Conservation (phyloP, 129 eudicot species). For the Dittrichia graveolens region DNA sequence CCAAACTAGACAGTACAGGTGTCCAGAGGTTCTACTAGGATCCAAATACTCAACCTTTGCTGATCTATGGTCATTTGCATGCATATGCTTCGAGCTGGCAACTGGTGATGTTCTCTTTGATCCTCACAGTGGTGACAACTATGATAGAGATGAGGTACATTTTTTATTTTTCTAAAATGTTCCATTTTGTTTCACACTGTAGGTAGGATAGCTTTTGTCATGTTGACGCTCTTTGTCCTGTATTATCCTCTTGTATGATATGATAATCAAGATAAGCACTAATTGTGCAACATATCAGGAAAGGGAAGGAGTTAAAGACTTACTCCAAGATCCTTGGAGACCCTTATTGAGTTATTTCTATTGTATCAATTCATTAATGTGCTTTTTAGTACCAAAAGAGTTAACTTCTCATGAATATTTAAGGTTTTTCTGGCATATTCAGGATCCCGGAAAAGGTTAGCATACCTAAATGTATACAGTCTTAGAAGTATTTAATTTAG, state of each 20-base stretch:
- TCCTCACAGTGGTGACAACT: slow-evolving; percentile 95
- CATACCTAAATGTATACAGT: no score
- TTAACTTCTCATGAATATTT: no score
- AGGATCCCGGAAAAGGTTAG: no score
- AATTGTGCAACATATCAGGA: slow-evolving; percentile 1
- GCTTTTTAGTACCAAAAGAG: no score
- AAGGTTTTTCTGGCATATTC: no score
- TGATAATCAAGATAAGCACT: not conserved
- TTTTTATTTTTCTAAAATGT: not conserved
- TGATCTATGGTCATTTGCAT: slow-evolving; percentile 96
- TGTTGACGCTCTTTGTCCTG: not conserved
- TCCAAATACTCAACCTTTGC: slow-evolving; percentile 90
- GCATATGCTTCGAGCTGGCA: slow-evolving; percentile 94
- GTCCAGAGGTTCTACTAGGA: slow-evolving; percentile 90
- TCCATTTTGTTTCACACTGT: not conserved
- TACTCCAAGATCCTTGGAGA: no score
- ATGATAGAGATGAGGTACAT: slow-evolving; percentile 87
- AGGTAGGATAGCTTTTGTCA: not conserved
- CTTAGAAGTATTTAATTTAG: no score
- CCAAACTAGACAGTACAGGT: slow-evolving; percentile 92
- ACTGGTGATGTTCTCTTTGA: slow-evolving; percentile 96
- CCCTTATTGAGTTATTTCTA: no score
- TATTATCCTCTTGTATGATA: not conserved
- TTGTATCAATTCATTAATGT: no score
- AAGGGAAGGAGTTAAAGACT: no score